Evolutionary conservation across 768 basidiomycete genomes (phyloP), one percentile per base, ranked within the genome.

Genomic region (Phlebiopsis gigantea): DNA sequence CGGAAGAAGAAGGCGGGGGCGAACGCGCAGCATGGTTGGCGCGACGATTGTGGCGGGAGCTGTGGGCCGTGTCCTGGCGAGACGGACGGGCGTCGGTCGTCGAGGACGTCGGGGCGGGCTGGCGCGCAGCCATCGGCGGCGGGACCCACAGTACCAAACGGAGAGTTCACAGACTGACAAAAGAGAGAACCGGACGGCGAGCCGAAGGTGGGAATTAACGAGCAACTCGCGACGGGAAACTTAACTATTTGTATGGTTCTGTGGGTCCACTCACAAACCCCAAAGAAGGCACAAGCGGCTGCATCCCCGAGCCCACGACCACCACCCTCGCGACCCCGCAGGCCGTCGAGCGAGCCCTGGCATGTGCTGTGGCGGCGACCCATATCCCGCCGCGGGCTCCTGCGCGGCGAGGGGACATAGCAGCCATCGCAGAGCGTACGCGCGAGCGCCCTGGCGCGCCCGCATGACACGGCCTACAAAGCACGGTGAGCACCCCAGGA

Each of bases 251-350:
- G 60, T 61, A 57, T 61, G 52, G 15, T 24, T 22, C 45, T 61
- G 60, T 61, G 60, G 60, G 60, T 61, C 60, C 60, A 61, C 60
- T 55, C 41, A 59, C 58, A 59, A 49, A 55, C 41, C 34, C 58
- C 58, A 49, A 34, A 48, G 21, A 19, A 55, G 58, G 26, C 29
- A 47, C 30, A 31, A 53, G 50, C 30, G 29, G 50, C 50, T 51
- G 29, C 50, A 1, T 21, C 17, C 29, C 34, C 50, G 50, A 15
- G 31, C 26, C 22, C 9, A 8, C 50, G 15, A 34, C 24, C 50
- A 25, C 24, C 34, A 21, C 24, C 15, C 15, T 30, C 47, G 22
- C 22, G 19, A 3, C 22, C 17, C 15, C 28, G 26, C 47, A 30
- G 26, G 28, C 9, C 5, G 31, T 8, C 8, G 17, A 15, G 50